These are phyloP conservation scores for Ophiostoma sp. DNA, from an alignment of 2,329 filamentous ascomycete species.

Conservation along the genomic window DNA sequence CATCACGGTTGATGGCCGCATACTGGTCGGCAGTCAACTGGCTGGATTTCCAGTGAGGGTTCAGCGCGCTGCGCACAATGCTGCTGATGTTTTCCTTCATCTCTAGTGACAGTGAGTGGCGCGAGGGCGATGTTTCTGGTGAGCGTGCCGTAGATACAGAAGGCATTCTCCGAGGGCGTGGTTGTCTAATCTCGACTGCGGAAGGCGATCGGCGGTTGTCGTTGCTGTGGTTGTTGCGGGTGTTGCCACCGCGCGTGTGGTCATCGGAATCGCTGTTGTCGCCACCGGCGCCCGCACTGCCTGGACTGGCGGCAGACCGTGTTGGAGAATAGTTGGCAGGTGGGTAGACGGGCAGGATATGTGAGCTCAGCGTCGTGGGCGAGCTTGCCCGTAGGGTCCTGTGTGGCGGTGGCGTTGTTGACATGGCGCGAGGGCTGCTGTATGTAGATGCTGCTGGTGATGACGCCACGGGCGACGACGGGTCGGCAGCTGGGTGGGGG, in stretches of 20 bases:
- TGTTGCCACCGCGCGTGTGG: constrained; percentile 9
- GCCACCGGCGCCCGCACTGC: constrained; percentile 36
- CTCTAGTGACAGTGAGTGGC: constrained; percentile 63
- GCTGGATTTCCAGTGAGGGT: constrained; percentile 74
- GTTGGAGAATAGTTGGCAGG: constrained; percentile 68
- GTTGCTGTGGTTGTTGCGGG: constrained; percentile 35
- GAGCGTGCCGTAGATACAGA: constrained; percentile 43
- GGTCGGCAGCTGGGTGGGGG: constrained; percentile 29
- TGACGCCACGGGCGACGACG: constrained; percentile 36
- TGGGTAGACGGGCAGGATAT: constrained; percentile 67
- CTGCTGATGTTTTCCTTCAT: constrained; percentile 84
- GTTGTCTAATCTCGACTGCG: constrained; percentile 47
- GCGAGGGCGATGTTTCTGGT: constrained; percentile 60
- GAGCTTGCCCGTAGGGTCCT: constrained; percentile 57
- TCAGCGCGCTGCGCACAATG: constrained; percentile 77
- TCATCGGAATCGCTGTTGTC: constrained; percentile 41
- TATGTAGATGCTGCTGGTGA: constrained; percentile 62
- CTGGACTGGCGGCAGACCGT: constrained; percentile 31
- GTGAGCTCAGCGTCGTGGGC: constrained; percentile 61
- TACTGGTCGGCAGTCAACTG: constrained; percentile 84
- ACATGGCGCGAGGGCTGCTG: constrained; percentile 62
- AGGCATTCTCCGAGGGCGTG: constrained; percentile 45
- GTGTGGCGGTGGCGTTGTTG: constrained; percentile 63
- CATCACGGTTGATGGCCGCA: constrained; percentile 81
- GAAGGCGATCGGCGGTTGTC: constrained; percentile 30